Evolutionary conservation across 352 stramenopile genomes (phyloP).

Genomic region (Globisporangium abappressorium): DNA sequence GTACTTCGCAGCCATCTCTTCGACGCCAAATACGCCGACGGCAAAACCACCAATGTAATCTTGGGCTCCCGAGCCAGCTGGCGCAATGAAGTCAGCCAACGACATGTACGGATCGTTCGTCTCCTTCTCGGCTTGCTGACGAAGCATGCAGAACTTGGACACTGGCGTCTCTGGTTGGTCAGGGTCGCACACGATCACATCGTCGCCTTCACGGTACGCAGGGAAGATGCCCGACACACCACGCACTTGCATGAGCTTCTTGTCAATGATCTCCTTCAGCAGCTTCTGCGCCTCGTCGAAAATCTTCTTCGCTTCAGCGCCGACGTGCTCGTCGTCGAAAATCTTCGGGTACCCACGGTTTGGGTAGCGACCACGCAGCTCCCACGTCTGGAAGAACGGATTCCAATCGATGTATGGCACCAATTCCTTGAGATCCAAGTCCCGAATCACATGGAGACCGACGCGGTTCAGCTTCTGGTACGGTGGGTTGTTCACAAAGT

Average conservation of each 20-base stretch:
- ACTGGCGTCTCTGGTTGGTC: conserved; percentile 69
- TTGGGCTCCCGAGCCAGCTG: conserved; percentile 22
- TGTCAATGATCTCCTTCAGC: conserved; percentile 92
- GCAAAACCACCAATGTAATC: conserved; percentile 91
- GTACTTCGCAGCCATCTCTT: conserved; percentile 91
- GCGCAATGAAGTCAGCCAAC: conserved; percentile 94
- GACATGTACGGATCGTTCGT: conserved; percentile 93
- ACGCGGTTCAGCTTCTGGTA: conserved; percentile 83
- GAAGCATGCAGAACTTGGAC: conserved; percentile 96
- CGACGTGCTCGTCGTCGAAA: conserved; percentile 96
- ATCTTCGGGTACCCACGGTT: conserved; percentile 99
- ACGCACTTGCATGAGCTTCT: conserved; percentile 90
- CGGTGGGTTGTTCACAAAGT: conserved; percentile 88
- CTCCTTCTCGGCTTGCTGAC: conserved; percentile 97
- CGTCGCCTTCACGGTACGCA: conserved; percentile 91
- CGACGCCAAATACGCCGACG: conserved; percentile 95
- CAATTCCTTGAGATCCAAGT: conserved; percentile 84
- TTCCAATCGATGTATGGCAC: conserved; percentile 99
- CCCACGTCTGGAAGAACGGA: conserved; percentile 98
- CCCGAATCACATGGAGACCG: conserved; percentile 86
- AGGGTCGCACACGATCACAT: conserved; percentile 93
- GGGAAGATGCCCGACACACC: conserved; percentile 95
- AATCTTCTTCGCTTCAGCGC: conserved; percentile 94
- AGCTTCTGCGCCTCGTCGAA: conserved; percentile 95
- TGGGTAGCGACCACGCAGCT: conserved; percentile 95